Percentiles rank a stretch among this genome's conserved stretches.
These are phyloP conservation scores for Clavariopsis aquatica DNA, from an alignment of 495 filamentous ascomycete genomes.

Conservation along the genomic window DNA sequence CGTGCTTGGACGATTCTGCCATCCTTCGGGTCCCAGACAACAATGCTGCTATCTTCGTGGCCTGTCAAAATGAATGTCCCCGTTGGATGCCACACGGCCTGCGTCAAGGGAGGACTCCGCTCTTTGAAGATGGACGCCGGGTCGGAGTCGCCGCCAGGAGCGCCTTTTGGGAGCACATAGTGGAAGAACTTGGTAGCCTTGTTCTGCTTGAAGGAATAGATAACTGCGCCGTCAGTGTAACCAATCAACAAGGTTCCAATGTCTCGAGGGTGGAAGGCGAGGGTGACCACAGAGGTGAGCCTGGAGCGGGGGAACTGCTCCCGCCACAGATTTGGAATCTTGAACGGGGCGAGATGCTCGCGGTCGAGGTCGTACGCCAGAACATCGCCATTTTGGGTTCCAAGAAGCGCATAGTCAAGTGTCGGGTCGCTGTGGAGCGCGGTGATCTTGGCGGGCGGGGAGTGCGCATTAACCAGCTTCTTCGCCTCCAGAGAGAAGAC, in stretches of 20 bases:
- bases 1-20: conserved; percentile 82
- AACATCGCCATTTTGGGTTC: conserved; percentile 62
- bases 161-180: conserved; percentile 77
- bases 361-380: conserved; percentile 89
- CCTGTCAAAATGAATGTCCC: conserved; percentile 86
- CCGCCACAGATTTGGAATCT: conserved; percentile 81
- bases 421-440: conserved; percentile 77
- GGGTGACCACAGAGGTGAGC: conserved; percentile 63
- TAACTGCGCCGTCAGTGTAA: conserved; percentile 81
- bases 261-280: conserved; percentile 86
- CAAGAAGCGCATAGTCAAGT: conserved; percentile 79
- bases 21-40: conserved; percentile 93
- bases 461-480: conserved; percentile 61
- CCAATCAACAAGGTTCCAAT: conserved; percentile 89
- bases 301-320: conserved; percentile 61
- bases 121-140: conserved; percentile 51
- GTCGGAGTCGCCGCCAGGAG: conserved; percentile 79
- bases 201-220: conserved; percentile 91
- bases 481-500: conserved; percentile 73
- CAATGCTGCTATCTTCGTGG: conserved; percentile 85
- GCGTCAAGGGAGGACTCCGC: conserved; percentile 69
- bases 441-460: conserved; percentile 70
- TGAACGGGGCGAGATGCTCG: conserved; percentile 70
- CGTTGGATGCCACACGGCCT: conserved; percentile 91
- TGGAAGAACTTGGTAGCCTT: conserved; percentile 73